Conservation (phyloP, 768 basidiomycete genomes). For the Tylopilus sp. region DNA sequence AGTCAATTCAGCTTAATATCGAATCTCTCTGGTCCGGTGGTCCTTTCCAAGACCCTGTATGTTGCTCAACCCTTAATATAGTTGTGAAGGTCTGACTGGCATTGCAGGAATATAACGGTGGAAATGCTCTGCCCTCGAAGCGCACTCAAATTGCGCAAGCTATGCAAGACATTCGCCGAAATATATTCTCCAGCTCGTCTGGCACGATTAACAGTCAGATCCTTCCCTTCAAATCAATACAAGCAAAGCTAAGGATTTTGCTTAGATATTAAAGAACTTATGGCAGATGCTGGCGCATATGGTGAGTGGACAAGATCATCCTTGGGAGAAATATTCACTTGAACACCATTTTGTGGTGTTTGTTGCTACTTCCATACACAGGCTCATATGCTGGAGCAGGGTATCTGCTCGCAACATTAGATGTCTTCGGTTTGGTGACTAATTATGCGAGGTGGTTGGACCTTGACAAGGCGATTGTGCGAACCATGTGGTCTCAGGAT, state of each 20-base stretch:
- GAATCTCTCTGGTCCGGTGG: constrained; percentile 78
- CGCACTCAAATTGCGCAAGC: constrained; percentile 40
- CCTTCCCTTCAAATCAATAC: neutral
- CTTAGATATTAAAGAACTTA: constrained; percentile 53
- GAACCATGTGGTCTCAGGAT: constrained; percentile 58
- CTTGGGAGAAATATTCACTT: neutral
- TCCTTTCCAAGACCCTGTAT: constrained; percentile 61
- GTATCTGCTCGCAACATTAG: constrained; percentile 50
- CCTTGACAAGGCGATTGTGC: constrained; percentile 56
- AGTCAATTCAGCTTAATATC: constrained; percentile 66
- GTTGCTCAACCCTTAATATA: constrained; percentile 9
- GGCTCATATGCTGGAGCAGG: constrained; percentile 71
- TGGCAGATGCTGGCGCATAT: constrained; percentile 55
- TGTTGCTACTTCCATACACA: constrained; percentile 23
- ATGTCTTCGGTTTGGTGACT: constrained; percentile 31
- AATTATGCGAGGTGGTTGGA: constrained; percentile 68
- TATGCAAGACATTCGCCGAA: constrained; percentile 51
- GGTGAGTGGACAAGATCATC: constrained; percentile 39
- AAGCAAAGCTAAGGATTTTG: neutral
- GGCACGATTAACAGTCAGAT: constrained; percentile 55
- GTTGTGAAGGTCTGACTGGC: neutral
- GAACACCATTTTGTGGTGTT: neutral
- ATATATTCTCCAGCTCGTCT: constrained; percentile 54
- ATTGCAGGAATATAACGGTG: constrained; percentile 59
- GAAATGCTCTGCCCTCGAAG: constrained; percentile 53